Conservation (phyloP, 2,329 filamentous ascomycete genomes). For the Fusarium nematophilum region DNA sequence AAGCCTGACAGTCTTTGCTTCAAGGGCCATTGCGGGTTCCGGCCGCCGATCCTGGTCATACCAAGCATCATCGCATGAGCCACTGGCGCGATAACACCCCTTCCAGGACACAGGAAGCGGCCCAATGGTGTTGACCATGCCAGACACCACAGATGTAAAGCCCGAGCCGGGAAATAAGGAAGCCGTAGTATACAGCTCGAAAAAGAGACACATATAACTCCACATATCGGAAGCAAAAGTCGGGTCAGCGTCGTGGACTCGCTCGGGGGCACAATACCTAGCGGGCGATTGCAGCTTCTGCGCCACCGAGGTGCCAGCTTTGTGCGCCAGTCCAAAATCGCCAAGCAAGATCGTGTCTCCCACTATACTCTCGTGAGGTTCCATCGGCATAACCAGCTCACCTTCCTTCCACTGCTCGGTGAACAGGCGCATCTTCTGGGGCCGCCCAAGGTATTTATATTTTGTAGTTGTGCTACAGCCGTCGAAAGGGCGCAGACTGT, state of each 20-base stretch:
- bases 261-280: conserved; percentile 27
- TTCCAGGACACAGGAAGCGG: conserved; percentile 26
- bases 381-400: conserved; percentile 18
- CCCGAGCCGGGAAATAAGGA: conserved; percentile 3
- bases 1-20: background rate
- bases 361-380: conserved; percentile 1
- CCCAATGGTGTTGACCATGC: conserved; percentile 12
- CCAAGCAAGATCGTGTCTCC: conserved; percentile 13
- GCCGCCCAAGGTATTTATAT: conserved; percentile 15
- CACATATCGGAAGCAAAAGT: conserved; percentile 29
- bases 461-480: background rate
- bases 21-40: conserved; percentile 6
- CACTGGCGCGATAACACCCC: conserved; percentile 1
- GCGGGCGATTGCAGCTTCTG: conserved; percentile 21
- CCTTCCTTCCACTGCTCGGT: conserved; percentile 16
- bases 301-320: conserved; percentile 2
- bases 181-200: conserved; percentile 12
- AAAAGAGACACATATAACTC: conserved; percentile 29
- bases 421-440: conserved; percentile 8
- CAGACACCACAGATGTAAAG: background rate
- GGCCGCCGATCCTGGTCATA: conserved; percentile 12
- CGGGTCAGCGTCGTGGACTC: conserved; percentile 10
- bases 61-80: conserved; percentile 2
- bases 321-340: conserved; percentile 21
- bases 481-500: conserved; percentile 1